A percentile compares a stretch with the other conserved stretches of the same genome.
Evolutionary conservation across 306 rosid genomes (phyloP).

Genomic region (Gillenia trifoliata): DNA sequence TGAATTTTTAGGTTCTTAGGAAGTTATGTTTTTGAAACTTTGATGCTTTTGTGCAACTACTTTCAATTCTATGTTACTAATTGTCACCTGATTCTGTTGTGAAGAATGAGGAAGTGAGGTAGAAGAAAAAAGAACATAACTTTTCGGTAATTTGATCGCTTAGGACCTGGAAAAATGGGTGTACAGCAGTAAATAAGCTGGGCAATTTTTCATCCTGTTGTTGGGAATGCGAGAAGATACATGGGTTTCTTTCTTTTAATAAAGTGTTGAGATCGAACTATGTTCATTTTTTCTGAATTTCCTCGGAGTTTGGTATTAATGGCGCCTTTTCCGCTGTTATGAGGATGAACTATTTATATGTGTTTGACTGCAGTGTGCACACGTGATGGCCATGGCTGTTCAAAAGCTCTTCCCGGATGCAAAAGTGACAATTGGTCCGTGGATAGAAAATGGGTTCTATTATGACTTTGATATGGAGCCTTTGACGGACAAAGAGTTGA

Average conservation of each 20-base stretch:
- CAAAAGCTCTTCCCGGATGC: conserved; percentile 90
- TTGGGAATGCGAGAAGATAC: background rate
- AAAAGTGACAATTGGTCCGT: conserved; percentile 94
- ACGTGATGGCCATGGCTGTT: conserved; percentile 99
- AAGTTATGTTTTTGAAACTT: background rate
- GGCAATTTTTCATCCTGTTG: background rate
- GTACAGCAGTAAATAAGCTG: background rate
- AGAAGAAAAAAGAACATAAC: background rate
- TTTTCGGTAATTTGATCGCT: background rate
- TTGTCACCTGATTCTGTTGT: background rate
- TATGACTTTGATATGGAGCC: conserved; percentile 91
- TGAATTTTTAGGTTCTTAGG: background rate
- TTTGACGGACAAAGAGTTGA: conserved; percentile 82
- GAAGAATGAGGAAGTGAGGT: background rate
- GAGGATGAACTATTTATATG: conserved; percentile 14
- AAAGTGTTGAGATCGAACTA: background rate
- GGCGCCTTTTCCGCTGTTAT: background rate
- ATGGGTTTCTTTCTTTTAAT: background rate
- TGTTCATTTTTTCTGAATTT: background rate
- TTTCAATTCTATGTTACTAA: background rate
- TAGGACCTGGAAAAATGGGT: background rate
- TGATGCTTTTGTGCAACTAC: background rate
- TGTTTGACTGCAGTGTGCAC: conserved; percentile 69
- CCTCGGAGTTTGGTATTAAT: background rate
- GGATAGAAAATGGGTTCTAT: conserved; percentile 95